Evolutionary conservation across 768 basidiomycete species (phyloP), one percentile per base, ranked within the genome.

Genomic region (Roridomyces roridus): DNA sequence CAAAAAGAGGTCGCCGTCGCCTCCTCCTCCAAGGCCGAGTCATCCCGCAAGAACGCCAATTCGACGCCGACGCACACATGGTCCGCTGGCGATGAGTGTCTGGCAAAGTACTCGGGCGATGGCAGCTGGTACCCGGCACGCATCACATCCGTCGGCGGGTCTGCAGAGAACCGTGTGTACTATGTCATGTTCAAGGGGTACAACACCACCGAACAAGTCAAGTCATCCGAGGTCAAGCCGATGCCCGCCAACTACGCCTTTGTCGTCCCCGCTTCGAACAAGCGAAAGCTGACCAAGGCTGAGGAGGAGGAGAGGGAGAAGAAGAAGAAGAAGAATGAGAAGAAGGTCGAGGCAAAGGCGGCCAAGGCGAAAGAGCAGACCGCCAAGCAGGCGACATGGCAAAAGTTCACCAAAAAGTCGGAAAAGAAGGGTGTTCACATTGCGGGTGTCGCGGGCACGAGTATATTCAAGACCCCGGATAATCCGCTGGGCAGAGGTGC

Each of bases 301-400:
- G 92, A 94, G 71, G 94, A 94, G 70, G 91, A 92, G 65, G 93
- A 95, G 75, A 81, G 85, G 71, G 94, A 94, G 63, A 77, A 74
- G 71, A 95, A 94, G 84, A 92, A 92, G 82, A 94, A 94, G 80
- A 94, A 93, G 79, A 95, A 94, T 67, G 94, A 95, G 80, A 94
- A 94, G 80, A 95, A 95, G 73, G 63, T 92, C 37, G 94, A 95
- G 77, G 82, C 77, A 17, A 86, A 83, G 66, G 92, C 92, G 31
- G 83, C 85, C 9, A 96, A 96, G 74, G 90, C 92, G 10, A 92
- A 94, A 72, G 94, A 96, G 68, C 94, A 96, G 75, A 80, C 75
- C 28, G 79, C 78, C 60, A 93, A 94, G 74, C 92, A 95, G 75
- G 85, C 84, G 55, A 87, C 86, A 41, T 96, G 94, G 94, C 92